Conservation (phyloP, 176 grass and related monocot genomes). For the Eleusine coracana region DNA sequence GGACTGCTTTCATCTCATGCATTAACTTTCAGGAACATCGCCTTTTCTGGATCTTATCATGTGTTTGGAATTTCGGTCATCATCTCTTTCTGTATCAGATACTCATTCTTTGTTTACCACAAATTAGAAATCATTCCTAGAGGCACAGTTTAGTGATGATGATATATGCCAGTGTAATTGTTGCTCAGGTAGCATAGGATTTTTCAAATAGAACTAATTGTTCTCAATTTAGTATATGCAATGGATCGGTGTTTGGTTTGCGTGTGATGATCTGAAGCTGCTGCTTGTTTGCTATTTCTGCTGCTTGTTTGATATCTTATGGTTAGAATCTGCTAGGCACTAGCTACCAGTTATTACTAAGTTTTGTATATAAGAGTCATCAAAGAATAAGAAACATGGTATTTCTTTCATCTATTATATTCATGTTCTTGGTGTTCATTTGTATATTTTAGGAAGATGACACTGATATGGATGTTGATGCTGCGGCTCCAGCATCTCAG, state of each 20-base stretch:
- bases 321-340: not conserved
- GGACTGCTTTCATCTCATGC: not conserved
- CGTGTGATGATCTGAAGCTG: not conserved
- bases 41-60: not conserved
- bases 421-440: not conserved
- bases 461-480: constrained; percentile 80
- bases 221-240: not conserved
- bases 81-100: not conserved
- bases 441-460: constrained; percentile 55
- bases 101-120: not conserved
- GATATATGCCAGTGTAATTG: not conserved
- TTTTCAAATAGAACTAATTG: not conserved
- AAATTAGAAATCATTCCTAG: not conserved
- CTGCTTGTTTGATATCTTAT: not conserved
- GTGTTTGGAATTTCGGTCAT: not conserved
- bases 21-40: not conserved
- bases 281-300: not conserved
- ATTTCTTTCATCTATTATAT: not conserved
- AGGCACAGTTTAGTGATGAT: not conserved
- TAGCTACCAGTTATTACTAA: not conserved
- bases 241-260: not conserved
- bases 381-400: not conserved
- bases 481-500: constrained; percentile 41
- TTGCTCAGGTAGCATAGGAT: not conserved
- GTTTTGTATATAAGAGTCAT: constrained; percentile 4